Percentiles rank a stretch among this genome's conserved stretches.
Evolutionary conservation across 1,284 basidiomycete species (phyloP).

Genomic region (Spongiforma sp.): DNA sequence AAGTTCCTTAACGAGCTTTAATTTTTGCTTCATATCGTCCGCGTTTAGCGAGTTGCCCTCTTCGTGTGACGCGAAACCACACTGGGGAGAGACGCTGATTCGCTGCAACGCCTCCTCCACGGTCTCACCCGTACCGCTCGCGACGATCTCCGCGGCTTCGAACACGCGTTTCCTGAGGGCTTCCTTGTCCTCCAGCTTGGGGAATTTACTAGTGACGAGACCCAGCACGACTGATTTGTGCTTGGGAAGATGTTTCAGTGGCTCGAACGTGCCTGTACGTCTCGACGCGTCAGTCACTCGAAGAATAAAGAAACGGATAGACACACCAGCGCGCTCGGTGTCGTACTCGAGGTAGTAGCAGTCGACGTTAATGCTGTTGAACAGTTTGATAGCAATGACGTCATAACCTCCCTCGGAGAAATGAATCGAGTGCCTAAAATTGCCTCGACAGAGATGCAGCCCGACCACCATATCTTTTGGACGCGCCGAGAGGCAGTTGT

Average conservation of each 20-base stretch:
- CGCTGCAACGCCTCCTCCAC: conserved; percentile 63
- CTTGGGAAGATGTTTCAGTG: conserved; percentile 66
- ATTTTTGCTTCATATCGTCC: conserved; percentile 30
- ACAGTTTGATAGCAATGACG: conserved; percentile 75
- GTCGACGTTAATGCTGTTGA: conserved; percentile 76
- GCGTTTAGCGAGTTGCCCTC: conserved; percentile 54
- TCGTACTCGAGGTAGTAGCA: conserved; percentile 84
- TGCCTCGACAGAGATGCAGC: conserved; percentile 81
- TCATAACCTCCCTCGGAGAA: conserved; percentile 80
- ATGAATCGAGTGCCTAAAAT: conserved; percentile 70
- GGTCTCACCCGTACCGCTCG: conserved; percentile 56
- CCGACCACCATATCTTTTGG: conserved; percentile 71
- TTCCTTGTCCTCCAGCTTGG: conserved; percentile 65
- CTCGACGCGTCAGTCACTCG: too few relatives aligned
- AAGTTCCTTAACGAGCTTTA: conserved; percentile 30
- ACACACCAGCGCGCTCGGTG: conserved; percentile 68
- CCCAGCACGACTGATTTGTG: conserved; percentile 77
- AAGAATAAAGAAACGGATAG: rapidly evolving
- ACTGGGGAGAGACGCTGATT: conserved; percentile 74
- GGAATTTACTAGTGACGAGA: conserved; percentile 74
- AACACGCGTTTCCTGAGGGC: conserved; percentile 64
- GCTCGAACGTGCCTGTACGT: conserved; percentile 52
- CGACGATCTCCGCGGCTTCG: conserved; percentile 66
- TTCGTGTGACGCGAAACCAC: conserved; percentile 75
- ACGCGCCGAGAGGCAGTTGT: conserved; percentile 62